Evolutionary conservation across 2,329 filamentous ascomycete species (phyloP).

Genomic region (Graphilbum sp.): DNA sequence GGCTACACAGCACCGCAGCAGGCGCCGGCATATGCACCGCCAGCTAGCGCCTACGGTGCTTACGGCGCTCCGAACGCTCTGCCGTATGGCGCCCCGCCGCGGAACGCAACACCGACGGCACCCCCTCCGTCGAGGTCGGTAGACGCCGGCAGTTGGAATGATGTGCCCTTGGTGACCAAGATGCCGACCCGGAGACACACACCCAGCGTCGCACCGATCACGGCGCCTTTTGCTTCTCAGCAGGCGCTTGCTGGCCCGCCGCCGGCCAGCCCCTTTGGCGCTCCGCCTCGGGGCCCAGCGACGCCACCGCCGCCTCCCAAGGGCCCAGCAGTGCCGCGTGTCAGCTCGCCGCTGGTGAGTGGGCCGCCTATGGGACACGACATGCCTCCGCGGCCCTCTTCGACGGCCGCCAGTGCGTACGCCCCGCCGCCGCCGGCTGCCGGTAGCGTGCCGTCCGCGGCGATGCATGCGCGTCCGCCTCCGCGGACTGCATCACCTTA

Average conservation of each 20-base stretch:
- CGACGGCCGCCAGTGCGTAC: slow-evolving; percentile 42
- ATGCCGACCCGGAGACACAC: slow-evolving; percentile 56
- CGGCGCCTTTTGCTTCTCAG: slow-evolving; percentile 61
- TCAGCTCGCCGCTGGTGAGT: slow-evolving; percentile 54
- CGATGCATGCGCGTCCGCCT: slow-evolving; percentile 32
- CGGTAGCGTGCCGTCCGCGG: slow-evolving; percentile 11
- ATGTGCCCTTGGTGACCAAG: slow-evolving; percentile 75
- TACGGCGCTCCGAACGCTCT: background rate
- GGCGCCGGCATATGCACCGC: slow-evolving; percentile 11
- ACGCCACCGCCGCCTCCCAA: slow-evolving; percentile 74
- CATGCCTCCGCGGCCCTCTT: slow-evolving; percentile 34
- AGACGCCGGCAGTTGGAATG: slow-evolving; percentile 79
- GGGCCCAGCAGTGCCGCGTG: slow-evolving; percentile 49
- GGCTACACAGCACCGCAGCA: slow-evolving; percentile 20
- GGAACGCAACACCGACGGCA: slow-evolving; percentile 50
- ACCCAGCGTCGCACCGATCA: slow-evolving; percentile 51
- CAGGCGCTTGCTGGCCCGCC: slow-evolving; percentile 30
- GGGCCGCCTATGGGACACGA: slow-evolving; percentile 23
- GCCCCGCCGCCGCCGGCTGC: slow-evolving; percentile 36
- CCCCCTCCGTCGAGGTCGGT: slow-evolving; percentile 49
- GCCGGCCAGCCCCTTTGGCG: slow-evolving; percentile 40
- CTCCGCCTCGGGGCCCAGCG: slow-evolving; percentile 37
- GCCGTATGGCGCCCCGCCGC: too few relatives aligned
- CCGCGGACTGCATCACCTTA: slow-evolving; percentile 73
- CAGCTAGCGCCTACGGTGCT: slow-evolving; percentile 6